These are phyloP conservation scores for Diatrype stigma DNA, from an alignment of 2,329 filamentous ascomycete genomes.

Conservation along the genomic window DNA sequence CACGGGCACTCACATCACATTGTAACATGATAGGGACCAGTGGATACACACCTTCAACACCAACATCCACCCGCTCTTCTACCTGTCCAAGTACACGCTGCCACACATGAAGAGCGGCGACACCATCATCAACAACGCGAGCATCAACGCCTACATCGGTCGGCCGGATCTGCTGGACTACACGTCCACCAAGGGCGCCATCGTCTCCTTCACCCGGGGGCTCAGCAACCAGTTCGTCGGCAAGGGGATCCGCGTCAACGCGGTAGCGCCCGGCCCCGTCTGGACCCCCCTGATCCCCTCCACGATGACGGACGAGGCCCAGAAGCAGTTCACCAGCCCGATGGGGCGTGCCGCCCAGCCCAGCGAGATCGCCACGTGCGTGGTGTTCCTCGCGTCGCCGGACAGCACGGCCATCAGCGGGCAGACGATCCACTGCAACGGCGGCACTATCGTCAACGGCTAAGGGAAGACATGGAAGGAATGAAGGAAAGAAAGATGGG, in stretches of 20 bases:
- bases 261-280: constrained; percentile 70
- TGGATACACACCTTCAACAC: constrained; percentile 77
- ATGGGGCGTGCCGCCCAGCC: constrained; percentile 78
- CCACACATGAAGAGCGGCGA: constrained; percentile 71
- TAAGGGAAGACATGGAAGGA: too few species aligned
- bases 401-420: constrained; percentile 73
- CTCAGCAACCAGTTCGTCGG: constrained; percentile 70
- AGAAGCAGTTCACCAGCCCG: constrained; percentile 68
- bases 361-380: constrained; percentile 75
- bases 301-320: constrained; percentile 66
- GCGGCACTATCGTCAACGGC: constrained; percentile 45
- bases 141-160: constrained; percentile 78
- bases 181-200: constrained; percentile 73
- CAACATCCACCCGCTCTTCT: constrained; percentile 82
- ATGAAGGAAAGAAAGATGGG: too few species aligned
- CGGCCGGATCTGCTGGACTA: constrained; percentile 79
- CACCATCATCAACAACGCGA: constrained; percentile 81
- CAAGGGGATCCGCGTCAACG: constrained; percentile 60
- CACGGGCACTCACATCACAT: too few species aligned
- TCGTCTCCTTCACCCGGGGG: constrained; percentile 73
- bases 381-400: constrained; percentile 72
- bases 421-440: constrained; percentile 57
- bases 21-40: constrained; percentile 55
- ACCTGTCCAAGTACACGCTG: constrained; percentile 71
- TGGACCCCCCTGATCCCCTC: constrained; percentile 73